A percentile compares a stretch with the other conserved stretches of the same genome.
These are phyloP conservation scores for Inga oerstediana DNA, from an alignment of 306 rosid species.

Conservation along the genomic window DNA sequence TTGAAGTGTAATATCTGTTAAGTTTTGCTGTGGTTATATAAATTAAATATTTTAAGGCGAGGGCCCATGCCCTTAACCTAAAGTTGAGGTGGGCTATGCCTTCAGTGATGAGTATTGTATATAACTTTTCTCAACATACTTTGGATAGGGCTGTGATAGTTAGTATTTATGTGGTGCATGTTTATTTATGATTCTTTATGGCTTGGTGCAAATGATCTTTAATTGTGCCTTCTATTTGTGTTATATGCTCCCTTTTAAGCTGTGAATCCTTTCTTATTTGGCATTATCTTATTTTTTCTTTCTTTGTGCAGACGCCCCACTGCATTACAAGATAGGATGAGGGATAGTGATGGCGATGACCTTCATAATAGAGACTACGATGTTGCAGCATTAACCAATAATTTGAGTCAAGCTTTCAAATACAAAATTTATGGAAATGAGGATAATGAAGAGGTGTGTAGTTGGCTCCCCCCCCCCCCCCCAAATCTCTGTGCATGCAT, in stretches of 20 bases:
- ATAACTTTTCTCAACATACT: conserved; percentile 16
- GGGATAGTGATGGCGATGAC: conserved; percentile 96
- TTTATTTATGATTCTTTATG: conserved; percentile 14
- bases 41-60: neutral
- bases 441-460: conserved; percentile 85
- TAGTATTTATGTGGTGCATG: neutral
- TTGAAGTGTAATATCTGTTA: conserved; percentile 5
- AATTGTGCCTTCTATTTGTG: conserved; percentile 4
- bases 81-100: neutral
- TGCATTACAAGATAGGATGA: conserved; percentile 92
- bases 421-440: conserved; percentile 93
- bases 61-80: neutral
- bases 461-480: conserved; percentile 8
- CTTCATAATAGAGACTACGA: conserved; percentile 92
- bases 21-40: conserved; percentile 15
- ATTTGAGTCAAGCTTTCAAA: conserved; percentile 91
- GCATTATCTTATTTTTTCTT: conserved; percentile 20
- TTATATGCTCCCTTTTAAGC: conserved; percentile 4
- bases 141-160: conserved; percentile 5
- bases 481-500: conserved; percentile 25
- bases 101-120: neutral
- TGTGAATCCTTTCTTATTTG: neutral
- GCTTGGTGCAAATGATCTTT: neutral
- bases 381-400: conserved; percentile 90
- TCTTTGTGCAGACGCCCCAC: conserved; percentile 78